A percentile compares a stretch with the other conserved stretches of the same genome.
Conservation (phyloP, 352 stramenopile genomes). For the Pythium rhizo-oryzae region DNA sequence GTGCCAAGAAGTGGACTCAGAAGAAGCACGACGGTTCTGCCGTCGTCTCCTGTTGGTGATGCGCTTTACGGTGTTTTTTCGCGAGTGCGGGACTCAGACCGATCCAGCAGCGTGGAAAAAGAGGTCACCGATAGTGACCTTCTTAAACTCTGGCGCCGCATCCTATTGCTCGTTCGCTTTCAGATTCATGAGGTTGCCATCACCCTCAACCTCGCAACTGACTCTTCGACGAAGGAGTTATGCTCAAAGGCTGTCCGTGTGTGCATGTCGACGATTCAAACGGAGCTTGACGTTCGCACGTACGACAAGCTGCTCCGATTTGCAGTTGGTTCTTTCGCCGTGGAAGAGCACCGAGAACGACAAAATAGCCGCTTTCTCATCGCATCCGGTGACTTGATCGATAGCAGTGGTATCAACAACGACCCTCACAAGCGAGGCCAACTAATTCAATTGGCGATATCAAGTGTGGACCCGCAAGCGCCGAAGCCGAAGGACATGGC, state of each 20-base stretch:
- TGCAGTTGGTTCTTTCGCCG: constrained; percentile 65
- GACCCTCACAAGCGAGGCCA: constrained; percentile 28
- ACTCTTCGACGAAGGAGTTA: not conserved
- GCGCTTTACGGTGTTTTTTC: constrained; percentile 17
- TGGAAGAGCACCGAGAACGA: constrained; percentile 49
- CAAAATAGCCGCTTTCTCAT: constrained; percentile 38
- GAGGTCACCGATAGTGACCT: constrained; percentile 54
- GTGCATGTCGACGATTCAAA: constrained; percentile 61
- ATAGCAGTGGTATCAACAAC: not conserved
- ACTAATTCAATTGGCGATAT: constrained; percentile 74
- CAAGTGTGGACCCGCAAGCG: constrained; percentile 65
- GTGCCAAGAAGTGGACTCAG: constrained; percentile 7
- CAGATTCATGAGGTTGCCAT: constrained; percentile 47
- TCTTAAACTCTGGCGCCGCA: constrained; percentile 77
- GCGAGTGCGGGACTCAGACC: constrained; percentile 12
- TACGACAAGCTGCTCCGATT: constrained; percentile 78
- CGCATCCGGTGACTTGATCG: constrained; percentile 46
- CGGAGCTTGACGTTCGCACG: constrained; percentile 58
- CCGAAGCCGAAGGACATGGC: constrained; percentile 58
- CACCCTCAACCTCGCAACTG: constrained; percentile 12
- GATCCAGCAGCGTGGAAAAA: constrained; percentile 33
- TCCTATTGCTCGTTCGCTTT: constrained; percentile 29
- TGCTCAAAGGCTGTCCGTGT: constrained; percentile 59
- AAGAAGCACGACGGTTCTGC: constrained; percentile 1
- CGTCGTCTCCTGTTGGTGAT: constrained; percentile 9